These are phyloP conservation scores for Teunomyces gatunensis DNA, from an alignment of 805 yeast genomes.

Conservation along the genomic window DNA sequence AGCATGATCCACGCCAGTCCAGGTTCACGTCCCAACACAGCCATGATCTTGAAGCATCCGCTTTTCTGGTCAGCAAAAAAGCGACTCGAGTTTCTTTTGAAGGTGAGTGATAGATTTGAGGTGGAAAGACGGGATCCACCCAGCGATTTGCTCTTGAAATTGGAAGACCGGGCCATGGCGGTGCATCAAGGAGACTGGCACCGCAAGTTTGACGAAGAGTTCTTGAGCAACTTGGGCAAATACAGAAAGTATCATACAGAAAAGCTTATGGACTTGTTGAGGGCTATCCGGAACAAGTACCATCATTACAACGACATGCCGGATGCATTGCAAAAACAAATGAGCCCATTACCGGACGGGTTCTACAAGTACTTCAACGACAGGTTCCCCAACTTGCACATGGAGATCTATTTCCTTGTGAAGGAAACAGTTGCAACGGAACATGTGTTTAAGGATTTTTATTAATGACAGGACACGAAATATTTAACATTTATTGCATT, in stretches of 20 bases:
- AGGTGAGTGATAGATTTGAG: conserved; percentile 89
- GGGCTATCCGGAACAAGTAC: conserved; percentile 90
- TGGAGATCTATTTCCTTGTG: conserved; percentile 69
- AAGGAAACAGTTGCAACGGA: conserved; percentile 59
- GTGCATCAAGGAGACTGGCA: conserved; percentile 77
- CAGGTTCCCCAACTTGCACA: conserved; percentile 74
- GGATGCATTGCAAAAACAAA: conserved; percentile 52
- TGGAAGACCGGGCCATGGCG: conserved; percentile 55
- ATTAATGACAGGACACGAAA: conserved; percentile 12
- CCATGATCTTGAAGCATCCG: conserved; percentile 74
- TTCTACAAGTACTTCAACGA: conserved; percentile 72
- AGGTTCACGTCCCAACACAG: conserved; percentile 65
- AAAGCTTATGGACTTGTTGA: conserved; percentile 76
- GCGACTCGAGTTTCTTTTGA: conserved; percentile 78
- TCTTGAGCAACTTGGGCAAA: conserved; percentile 82
- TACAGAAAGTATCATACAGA: conserved; percentile 83
- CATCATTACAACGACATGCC: conserved; percentile 95
- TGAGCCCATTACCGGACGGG: conserved; percentile 83
- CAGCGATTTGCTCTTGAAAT: conserved; percentile 49
- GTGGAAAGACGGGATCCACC: conserved; percentile 80
- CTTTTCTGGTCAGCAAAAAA: conserved; percentile 76
- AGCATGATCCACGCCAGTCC: conserved; percentile 75
- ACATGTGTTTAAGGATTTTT: conserved; percentile 49
- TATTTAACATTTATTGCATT: neutral
- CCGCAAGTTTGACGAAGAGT: conserved; percentile 60